Evolutionary conservation across 495 filamentous ascomycete genomes (phyloP).

Genomic region (Neurospora sp.): DNA sequence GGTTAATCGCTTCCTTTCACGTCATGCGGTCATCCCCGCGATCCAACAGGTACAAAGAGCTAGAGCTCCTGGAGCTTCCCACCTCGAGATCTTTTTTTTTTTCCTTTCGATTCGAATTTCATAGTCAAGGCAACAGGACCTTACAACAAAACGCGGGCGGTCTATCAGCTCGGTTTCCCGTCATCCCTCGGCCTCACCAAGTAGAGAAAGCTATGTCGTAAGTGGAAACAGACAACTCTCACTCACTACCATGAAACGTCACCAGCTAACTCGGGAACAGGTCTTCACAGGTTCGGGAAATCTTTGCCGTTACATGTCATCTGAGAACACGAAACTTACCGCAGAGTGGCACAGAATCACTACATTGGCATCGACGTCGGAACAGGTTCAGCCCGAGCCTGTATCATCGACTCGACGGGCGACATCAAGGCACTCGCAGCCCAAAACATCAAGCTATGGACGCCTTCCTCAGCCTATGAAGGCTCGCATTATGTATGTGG

Average conservation of each 20-base stretch:
- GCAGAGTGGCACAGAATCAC: constrained; percentile 26
- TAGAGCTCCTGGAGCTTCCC: neutral
- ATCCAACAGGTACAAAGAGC: neutral
- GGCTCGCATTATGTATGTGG: constrained; percentile 57
- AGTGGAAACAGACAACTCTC: neutral
- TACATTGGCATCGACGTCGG: constrained; percentile 95
- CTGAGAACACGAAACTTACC: neutral
- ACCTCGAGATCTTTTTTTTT: neutral
- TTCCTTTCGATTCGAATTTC: neutral
- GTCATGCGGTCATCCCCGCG: neutral
- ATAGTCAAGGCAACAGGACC: too few species aligned
- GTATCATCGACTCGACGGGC: constrained; percentile 81
- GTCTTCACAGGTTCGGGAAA: constrained; percentile 15
- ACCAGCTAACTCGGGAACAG: neutral
- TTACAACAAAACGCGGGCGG: neutral
- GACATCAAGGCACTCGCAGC: constrained; percentile 88
- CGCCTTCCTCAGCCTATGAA: constrained; percentile 69
- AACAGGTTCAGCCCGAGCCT: constrained; percentile 88
- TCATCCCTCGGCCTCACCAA: neutral
- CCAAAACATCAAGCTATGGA: constrained; percentile 88
- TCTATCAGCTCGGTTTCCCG: neutral
- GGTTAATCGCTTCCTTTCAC: neutral
- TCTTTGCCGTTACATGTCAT: neutral
- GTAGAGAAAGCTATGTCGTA: neutral
- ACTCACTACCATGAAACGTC: neutral